A percentile compares a stretch with the other conserved stretches of the same genome.
Conservation (phyloP, 2,329 filamentous ascomycete species). For the Penicillium sp. region DNA sequence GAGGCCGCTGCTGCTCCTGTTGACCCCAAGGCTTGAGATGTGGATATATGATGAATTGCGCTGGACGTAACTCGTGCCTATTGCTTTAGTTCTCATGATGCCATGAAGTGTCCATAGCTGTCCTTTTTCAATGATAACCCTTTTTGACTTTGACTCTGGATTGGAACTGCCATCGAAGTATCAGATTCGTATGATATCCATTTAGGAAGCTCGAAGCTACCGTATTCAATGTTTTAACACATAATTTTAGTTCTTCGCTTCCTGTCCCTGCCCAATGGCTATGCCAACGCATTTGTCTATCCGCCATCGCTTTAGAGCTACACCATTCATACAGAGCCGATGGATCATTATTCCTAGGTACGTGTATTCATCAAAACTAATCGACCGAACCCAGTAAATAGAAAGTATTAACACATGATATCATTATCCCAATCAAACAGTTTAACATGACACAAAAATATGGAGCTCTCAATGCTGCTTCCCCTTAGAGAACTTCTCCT, state of each 20-base stretch:
- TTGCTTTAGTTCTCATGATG: constrained; percentile 4
- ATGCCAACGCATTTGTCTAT: too few relatives aligned
- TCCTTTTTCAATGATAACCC: constrained; percentile 9
- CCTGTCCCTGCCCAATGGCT: too few relatives aligned
- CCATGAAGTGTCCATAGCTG: constrained; percentile 7
- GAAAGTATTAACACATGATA: constrained; percentile 1
- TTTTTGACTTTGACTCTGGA: neutral
- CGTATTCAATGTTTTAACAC: too few relatives aligned
- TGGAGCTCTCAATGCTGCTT: neutral
- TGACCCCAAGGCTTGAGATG: constrained; percentile 32
- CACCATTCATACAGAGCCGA: too few relatives aligned
- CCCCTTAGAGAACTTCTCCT: constrained; percentile 33
- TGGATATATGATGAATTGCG: constrained; percentile 6
- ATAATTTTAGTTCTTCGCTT: too few relatives aligned
- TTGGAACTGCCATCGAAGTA: too few relatives aligned
- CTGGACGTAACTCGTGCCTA: constrained; percentile 13
- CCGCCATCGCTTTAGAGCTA: too few relatives aligned
- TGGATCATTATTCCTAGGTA: too few relatives aligned
- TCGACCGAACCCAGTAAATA: neutral
- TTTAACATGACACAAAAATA: neutral
- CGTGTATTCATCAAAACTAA: neutral
- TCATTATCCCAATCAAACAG: constrained; percentile 2
- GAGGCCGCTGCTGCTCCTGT: constrained; percentile 26
- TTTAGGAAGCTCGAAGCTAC: too few relatives aligned
- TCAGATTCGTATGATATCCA: too few relatives aligned